These are phyloP conservation scores for Coemansia aciculifera DNA, from an alignment of 192 early-diverging fungal genomes.

Conservation along the genomic window DNA sequence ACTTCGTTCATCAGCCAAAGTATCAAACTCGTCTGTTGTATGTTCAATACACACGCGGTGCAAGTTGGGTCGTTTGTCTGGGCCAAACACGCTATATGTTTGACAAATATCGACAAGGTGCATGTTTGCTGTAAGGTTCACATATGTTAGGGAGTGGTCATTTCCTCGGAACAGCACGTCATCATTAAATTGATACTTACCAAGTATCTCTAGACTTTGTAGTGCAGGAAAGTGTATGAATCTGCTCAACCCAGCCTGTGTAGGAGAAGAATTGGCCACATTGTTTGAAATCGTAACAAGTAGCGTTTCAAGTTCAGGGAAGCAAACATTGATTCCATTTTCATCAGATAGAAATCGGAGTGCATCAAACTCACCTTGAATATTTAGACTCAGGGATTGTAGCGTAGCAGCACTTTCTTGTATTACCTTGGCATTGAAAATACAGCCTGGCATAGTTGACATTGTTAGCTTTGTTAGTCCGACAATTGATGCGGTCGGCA, in stretches of 20 bases:
- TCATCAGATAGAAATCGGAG: neutral
- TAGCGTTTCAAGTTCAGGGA: neutral
- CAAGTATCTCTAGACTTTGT: neutral
- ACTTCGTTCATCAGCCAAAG: neutral
- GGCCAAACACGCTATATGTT: neutral
- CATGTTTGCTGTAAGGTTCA: neutral
- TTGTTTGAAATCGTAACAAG: neutral
- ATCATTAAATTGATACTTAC: neutral
- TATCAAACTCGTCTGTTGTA: neutral
- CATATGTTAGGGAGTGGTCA: neutral
- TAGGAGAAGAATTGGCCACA: neutral
- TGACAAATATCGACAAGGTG: neutral
- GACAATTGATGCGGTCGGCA: neutral
- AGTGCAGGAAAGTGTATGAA: neutral
- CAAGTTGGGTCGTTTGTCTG: neutral
- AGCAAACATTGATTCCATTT: neutral
- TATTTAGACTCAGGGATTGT: neutral
- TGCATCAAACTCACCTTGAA: neutral
- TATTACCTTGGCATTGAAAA: neutral
- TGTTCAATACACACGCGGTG: neutral
- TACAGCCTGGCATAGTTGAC: neutral
- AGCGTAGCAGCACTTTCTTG: neutral
- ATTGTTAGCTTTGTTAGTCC: neutral
- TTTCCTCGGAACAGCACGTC: neutral
- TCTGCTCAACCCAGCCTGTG: neutral